Conservation (phyloP, 1,284 basidiomycete genomes). For the Tilletiaria anomala region DNA sequence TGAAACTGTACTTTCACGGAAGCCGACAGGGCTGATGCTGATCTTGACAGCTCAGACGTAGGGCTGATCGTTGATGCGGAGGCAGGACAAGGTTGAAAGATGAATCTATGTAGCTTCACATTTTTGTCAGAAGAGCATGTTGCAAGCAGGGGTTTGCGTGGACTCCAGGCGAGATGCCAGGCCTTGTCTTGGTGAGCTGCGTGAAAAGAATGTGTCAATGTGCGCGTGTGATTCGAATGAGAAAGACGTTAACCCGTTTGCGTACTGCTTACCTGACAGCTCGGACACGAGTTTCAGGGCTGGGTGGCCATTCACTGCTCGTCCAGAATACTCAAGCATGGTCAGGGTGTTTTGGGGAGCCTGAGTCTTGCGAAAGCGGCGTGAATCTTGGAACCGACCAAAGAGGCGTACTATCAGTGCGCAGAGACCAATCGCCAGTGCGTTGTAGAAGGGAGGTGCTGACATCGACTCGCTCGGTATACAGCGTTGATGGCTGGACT, state of each 20-base stretch:
- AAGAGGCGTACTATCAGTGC: too few relatives aligned
- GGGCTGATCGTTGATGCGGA: constrained; percentile 14
- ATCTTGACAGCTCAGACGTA: constrained; percentile 18
- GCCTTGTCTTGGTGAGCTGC: constrained; percentile 34
- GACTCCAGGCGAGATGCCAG: constrained; percentile 88
- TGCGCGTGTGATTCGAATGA: not conserved
- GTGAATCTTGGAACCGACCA: too few relatives aligned
- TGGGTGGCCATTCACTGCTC: too few relatives aligned
- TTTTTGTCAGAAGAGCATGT: constrained; percentile 90
- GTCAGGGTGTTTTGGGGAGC: too few relatives aligned
- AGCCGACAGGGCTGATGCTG: too few relatives aligned
- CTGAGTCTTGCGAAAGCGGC: too few relatives aligned
- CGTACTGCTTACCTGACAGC: not conserved
- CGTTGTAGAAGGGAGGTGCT: too few relatives aligned
- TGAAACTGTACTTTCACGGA: too few relatives aligned
- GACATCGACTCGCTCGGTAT: too few relatives aligned
- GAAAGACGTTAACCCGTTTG: not conserved
- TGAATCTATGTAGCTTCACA: constrained; percentile 68
- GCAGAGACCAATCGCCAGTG: too few relatives aligned
- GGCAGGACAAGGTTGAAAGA: constrained; percentile 14
- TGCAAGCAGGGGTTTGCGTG: constrained; percentile 62
- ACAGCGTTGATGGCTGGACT: too few relatives aligned
- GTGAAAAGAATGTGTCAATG: not conserved
- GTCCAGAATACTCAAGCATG: too few relatives aligned
- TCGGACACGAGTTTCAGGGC: not conserved